A percentile compares a stretch with the other conserved stretches of the same genome.
Conservation (phyloP, 129 eudicot genomes). For the Artemisia argyi region DNA sequence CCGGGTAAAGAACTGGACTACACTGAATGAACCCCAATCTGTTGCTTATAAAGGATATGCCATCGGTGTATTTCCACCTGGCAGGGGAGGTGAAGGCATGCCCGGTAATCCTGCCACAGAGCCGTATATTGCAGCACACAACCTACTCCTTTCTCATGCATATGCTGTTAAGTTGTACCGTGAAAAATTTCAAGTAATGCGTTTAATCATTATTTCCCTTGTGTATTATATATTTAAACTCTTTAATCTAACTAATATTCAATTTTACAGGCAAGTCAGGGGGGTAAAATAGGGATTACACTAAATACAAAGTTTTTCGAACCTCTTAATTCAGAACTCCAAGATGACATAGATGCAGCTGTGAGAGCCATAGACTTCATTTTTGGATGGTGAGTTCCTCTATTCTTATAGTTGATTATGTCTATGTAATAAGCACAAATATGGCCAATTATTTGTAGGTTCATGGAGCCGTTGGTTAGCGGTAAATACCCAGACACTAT, state of each 20-base stretch:
- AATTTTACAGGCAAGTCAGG: conserved; percentile 25
- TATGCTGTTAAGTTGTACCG: conserved; percentile 20
- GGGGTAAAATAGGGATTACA: conserved; percentile 32
- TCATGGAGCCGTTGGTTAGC: conserved; percentile 33
- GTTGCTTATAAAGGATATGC: conserved; percentile 25
- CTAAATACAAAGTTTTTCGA: conserved; percentile 25
- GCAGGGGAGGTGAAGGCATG: conserved; percentile 23
- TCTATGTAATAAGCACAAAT: neutral
- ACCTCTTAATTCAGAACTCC: conserved; percentile 17
- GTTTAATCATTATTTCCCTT: neutral
- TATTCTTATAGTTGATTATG: neutral
- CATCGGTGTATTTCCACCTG: conserved; percentile 23
- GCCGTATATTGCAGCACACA: conserved; percentile 30
- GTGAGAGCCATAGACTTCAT: conserved; percentile 33
- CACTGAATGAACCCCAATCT: conserved; percentile 32
- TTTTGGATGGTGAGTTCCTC: conserved; percentile 36
- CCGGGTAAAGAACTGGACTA: conserved; percentile 35
- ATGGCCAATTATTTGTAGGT: conserved; percentile 18
- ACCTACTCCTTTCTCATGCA: conserved; percentile 32
- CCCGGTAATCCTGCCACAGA: conserved; percentile 30
- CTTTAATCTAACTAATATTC: neutral
- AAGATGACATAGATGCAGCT: conserved; percentile 34
- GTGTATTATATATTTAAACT: neutral
- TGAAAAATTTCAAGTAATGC: conserved; percentile 22
- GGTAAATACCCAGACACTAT: conserved; percentile 34